A percentile compares a stretch with the other conserved stretches of the same genome.
Conservation (phyloP, 148 eudicot species). For the Arctostaphylos glauca region DNA sequence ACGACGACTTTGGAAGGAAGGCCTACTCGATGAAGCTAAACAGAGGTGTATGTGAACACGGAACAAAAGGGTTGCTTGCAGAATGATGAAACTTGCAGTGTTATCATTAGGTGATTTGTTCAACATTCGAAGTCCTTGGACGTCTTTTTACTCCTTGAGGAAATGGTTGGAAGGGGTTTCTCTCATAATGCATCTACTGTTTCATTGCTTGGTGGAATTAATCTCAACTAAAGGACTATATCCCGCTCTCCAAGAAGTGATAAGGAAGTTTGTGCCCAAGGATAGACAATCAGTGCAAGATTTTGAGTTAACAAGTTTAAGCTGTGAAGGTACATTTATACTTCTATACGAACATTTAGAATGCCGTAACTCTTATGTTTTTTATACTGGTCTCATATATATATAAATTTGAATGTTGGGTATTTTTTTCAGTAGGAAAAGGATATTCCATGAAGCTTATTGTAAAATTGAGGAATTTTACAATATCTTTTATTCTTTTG, state of each 20-base stretch:
- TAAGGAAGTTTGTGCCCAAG: not conserved
- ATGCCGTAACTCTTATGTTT: too few relatives aligned
- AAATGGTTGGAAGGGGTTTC: conserved; percentile 11
- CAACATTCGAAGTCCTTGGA: not conserved
- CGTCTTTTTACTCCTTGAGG: not conserved
- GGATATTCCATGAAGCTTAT: too few relatives aligned
- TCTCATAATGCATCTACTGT: conserved; percentile 4
- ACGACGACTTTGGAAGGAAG: not conserved
- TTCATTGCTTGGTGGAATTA: not conserved
- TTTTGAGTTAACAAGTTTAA: not conserved
- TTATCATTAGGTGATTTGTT: not conserved
- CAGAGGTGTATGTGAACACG: too few relatives aligned
- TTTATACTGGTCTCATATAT: too few relatives aligned
- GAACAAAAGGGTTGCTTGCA: not conserved
- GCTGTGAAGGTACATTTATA: not conserved
- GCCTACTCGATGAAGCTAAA: not conserved
- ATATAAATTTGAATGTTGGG: too few relatives aligned
- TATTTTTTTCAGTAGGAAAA: too few relatives aligned
- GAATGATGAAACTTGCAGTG: not conserved
- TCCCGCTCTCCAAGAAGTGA: not conserved
- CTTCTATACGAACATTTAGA: too few relatives aligned
- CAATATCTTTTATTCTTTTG: too few relatives aligned
- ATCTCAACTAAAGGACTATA: not conserved
- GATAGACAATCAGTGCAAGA: not conserved
- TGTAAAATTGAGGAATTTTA: too few relatives aligned